Evolutionary conservation across 345 rosid genomes (phyloP).

Genomic region (Isatis tinctoria): DNA sequence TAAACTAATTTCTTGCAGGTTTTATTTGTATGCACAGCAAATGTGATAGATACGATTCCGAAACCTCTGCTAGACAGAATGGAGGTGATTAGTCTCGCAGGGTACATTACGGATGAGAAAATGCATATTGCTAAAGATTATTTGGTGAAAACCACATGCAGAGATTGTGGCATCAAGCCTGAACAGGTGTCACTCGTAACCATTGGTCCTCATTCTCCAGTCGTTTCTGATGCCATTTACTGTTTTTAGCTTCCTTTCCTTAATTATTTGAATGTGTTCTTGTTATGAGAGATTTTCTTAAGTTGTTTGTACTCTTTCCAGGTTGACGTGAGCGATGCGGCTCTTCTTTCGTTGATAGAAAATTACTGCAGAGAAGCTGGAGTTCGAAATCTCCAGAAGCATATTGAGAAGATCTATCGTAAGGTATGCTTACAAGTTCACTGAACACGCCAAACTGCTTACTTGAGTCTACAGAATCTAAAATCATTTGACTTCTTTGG

Average conservation of each 20-base stretch:
- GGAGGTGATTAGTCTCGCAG: conserved; percentile 88
- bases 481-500: neutral
- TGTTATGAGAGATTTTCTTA: too few species aligned
- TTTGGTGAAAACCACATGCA: conserved; percentile 66
- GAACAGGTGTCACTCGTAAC: conserved; percentile 48
- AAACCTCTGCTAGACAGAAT: conserved; percentile 88
- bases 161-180: conserved; percentile 78
- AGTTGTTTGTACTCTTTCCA: conserved; percentile 28
- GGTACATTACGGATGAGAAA: conserved; percentile 96
- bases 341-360: conserved; percentile 73
- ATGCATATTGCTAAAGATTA: conserved; percentile 89
- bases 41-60: conserved; percentile 77
- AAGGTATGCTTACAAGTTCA: conserved; percentile 31
- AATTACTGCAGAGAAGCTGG: conserved; percentile 94
- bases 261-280: too few species aligned
- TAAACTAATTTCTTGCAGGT: conserved; percentile 46
- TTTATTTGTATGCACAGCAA: conserved; percentile 96
- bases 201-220: too few species aligned
- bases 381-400: conserved; percentile 87
- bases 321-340: conserved; percentile 80
- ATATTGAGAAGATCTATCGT: conserved; percentile 86
- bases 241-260: too few species aligned
- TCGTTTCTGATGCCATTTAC: too few species aligned
- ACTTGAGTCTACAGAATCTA: neutral
- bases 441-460: neutral